A percentile compares a stretch with the other conserved stretches of the same genome.
phyloP scores from a whole-genome alignment of 2,329 filamentous ascomycete species.

The Ploettnerulaceae sp. region DNA sequence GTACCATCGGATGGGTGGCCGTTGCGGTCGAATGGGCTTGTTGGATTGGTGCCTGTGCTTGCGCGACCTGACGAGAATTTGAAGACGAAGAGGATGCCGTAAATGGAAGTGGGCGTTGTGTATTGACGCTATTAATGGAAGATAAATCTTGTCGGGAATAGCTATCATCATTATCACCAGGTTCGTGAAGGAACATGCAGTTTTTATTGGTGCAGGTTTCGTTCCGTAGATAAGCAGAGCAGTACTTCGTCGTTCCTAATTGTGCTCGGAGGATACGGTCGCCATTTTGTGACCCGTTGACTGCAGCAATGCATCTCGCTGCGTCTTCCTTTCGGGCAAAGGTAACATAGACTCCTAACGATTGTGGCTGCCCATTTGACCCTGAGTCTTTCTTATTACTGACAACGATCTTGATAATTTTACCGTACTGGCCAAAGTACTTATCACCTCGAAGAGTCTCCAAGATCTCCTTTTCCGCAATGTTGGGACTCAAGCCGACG shows the following conservation, averaged over 20 bases:
- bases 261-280: constrained; percentile 77
- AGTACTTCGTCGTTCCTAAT: constrained; percentile 93
- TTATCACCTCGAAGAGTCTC: constrained; percentile 85
- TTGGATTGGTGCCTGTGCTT: constrained; percentile 32
- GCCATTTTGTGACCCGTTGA: constrained; percentile 88
- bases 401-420: constrained; percentile 97
- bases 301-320: constrained; percentile 80
- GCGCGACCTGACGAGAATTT: constrained; percentile 47
- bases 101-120: constrained; percentile 59
- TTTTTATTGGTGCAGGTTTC: constrained; percentile 93
- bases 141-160: constrained; percentile 93
- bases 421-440: constrained; percentile 97
- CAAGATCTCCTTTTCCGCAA: constrained; percentile 86
- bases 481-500: constrained; percentile 85
- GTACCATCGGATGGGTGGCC: constrained; percentile 60
- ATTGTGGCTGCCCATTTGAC: constrained; percentile 46
- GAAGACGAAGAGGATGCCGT: constrained; percentile 49
- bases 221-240: constrained; percentile 90
- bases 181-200: constrained; percentile 97
- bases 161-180: constrained; percentile 96
- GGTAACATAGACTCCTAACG: constrained; percentile 96
- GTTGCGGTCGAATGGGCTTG: constrained; percentile 33
- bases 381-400: constrained; percentile 73
- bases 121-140: constrained; percentile 85
- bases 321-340: constrained; percentile 91